Base-by-base conservation (phyloP, 2,329 filamentous ascomycete species). In the Paraphaeosphaeria sporulosa region DNA sequence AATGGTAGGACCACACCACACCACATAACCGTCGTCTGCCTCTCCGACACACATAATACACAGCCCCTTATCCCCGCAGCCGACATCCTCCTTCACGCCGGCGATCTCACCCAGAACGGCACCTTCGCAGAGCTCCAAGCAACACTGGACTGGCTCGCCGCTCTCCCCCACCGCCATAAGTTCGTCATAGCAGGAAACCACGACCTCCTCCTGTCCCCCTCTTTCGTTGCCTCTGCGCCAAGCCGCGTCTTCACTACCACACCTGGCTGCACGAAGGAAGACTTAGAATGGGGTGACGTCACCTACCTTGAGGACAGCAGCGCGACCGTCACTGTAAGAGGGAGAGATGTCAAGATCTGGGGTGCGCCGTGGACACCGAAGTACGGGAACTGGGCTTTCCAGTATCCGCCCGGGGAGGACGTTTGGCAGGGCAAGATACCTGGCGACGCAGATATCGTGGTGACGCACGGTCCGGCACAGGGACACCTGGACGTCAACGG, bases 21-120 rank as follows among this genome's bases (percentile, higher is more conserved):
- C 79, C 2, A 13, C n/a, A 86, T 97, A 72, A 87, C 86, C 61
- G 84, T 97, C 17, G 90, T 96, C 65, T 96, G 91, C 79, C 86
- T 97, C 61, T 94, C 92, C 10, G 94, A 97, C 79, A 97, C 93
- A 0, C 94, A 97, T 80, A 68, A 75, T n/a, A 67, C 79, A 4
- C 61, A 44, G 8, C 58, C 62, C 1, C 5, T 12, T 3, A 81
- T 94, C 1, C 92, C 93, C 0, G 79, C 84, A 13, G 93, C 93
- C 56, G 93, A 97, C 75, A 83, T 97, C 17, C 85, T 97, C 42
- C 90, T 97, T 69, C 94, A 97, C 74, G 90, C 92, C 2, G 94
- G 94, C 42, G 94, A 97, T 78, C 81, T 96, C 65, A 89, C 89
- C 52, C 87, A 91, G 65, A 81, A 82, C 23, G 94, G 94, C 47